Evolutionary conservation across 2,329 filamentous ascomycete genomes (phyloP).

Genomic region (Pseudogymnoascus sp.): DNA sequence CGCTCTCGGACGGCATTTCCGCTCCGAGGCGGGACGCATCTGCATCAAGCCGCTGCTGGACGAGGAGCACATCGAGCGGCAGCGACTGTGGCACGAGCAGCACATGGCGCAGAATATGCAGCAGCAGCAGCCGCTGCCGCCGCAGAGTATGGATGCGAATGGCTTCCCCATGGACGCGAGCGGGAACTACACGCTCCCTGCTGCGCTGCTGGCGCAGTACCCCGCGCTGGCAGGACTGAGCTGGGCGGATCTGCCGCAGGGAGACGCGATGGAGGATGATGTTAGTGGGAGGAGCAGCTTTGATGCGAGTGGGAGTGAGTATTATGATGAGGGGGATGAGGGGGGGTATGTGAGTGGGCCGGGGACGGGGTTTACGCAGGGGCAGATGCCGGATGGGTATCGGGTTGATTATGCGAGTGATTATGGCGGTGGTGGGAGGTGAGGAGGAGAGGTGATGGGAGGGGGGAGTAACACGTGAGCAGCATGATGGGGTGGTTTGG

Average conservation of each 20-base stretch:
- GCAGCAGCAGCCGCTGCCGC: conserved; percentile 52
- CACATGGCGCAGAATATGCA: conserved; percentile 58
- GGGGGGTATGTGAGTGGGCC: conserved; percentile 55
- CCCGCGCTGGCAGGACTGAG: conserved; percentile 86
- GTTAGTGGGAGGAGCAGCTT: conserved; percentile 75
- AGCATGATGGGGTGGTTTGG: background rate
- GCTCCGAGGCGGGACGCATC: conserved; percentile 88
- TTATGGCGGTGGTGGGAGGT: conserved; percentile 26
- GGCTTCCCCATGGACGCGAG: conserved; percentile 52
- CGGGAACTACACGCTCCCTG: conserved; percentile 67
- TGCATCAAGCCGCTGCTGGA: conserved; percentile 97
- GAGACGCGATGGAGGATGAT: conserved; percentile 60
- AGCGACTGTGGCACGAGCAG: conserved; percentile 69
- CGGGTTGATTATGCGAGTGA: conserved; percentile 30
- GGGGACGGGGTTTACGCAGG: conserved; percentile 24
- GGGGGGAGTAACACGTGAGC: background rate
- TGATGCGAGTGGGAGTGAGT: conserved; percentile 63
- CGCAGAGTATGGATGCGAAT: conserved; percentile 55
- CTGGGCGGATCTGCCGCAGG: conserved; percentile 71
- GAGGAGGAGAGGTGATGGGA: background rate
- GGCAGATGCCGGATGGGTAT: conserved; percentile 28
- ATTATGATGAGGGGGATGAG: conserved; percentile 69
- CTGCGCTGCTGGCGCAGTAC: conserved; percentile 83
- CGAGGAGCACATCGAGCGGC: conserved; percentile 80
- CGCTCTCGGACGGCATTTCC: conserved; percentile 87